Base-by-base conservation (phyloP, 1,284 basidiomycete genomes). In the Mycosarcoma mackinlayi region DNA sequence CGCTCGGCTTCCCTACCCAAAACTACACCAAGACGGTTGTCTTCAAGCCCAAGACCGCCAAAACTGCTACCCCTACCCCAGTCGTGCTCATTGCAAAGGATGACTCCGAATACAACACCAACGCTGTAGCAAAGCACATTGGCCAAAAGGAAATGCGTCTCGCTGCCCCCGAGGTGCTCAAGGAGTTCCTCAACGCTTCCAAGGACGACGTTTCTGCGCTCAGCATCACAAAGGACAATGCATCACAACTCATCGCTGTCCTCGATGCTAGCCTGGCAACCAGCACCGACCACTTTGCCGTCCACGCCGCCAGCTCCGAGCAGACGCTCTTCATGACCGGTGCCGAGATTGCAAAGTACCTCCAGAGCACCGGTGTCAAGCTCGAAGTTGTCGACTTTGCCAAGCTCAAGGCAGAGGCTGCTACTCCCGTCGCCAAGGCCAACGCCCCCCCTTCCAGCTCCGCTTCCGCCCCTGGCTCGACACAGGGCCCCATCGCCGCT, bases 31-130 rank as follows among this genome's bases (percentile, higher is more conserved):
- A 93, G 84, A 91, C 89, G 31, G 88, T 93, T 73, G 90, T 93
- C 52, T 93, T 91, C 88, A 93, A 93, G 80, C 92, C 92, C 33
- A 93, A 93, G 84, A 93, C 93, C 1, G 91, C 93, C 45, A 96
- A 96, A 84, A 87, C 88, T 0, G 92, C 91, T 6, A 88, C 88
- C 24, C 89, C 92, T 1, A 87, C 92, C 54, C 94, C 93, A 7
- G 89, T 96, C 51, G 88, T 97, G 50, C 89, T 95, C 61, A 87
- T 97, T 79, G 92, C 92, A 8, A 86, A 89, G 76, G 92, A 95
- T 77, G 86, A 88, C 37, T 92, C 92, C 16, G 91, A 94, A 80
- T 91, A 91, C 18, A 78, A 64, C 64, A 80, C 84, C 79, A 47
- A 46, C n/a, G 87, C 89, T 9, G 87, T 96, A 66, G 92, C 88